These are phyloP conservation scores for Heritiera fomes DNA, from an alignment of 345 rosid species.

Conservation along the genomic window DNA sequence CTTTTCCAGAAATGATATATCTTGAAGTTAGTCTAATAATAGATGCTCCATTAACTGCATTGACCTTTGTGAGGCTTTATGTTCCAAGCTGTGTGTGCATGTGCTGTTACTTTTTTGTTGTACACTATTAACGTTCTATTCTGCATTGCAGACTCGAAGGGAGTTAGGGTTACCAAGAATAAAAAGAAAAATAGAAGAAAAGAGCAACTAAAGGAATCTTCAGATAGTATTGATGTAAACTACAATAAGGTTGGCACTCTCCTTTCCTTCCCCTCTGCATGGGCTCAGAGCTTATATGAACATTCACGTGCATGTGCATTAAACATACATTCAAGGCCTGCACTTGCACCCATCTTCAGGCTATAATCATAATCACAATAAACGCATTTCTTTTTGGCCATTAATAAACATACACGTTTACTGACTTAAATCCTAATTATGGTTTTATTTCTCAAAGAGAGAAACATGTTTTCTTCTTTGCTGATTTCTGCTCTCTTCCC, in stretches of 20 bases:
- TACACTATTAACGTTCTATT: background rate
- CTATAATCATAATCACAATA: background rate
- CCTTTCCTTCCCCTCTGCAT: conserved; percentile 6
- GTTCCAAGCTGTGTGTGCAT: background rate
- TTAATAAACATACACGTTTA: background rate
- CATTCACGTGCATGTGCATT: background rate
- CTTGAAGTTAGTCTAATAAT: background rate
- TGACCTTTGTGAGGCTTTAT: background rate
- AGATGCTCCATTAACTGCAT: background rate
- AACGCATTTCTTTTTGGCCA: no score
- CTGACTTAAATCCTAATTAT: background rate
- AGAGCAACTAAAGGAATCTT: conserved; percentile 47
- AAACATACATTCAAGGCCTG: background rate
- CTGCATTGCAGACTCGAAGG: conserved; percentile 49
- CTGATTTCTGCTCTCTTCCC: conserved; percentile 1
- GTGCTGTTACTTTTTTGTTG: background rate
- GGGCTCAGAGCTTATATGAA: background rate
- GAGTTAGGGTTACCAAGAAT: conserved; percentile 40
- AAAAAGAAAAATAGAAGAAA: conserved; percentile 60
- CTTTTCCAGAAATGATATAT: background rate
- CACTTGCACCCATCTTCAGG: background rate
- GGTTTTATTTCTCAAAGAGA: background rate
- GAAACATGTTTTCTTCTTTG: background rate
- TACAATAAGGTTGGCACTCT: conserved; percentile 33
- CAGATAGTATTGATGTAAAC: conserved; percentile 30